Base-by-base conservation (phyloP, 106 monocot genomes). In the Dendrobium nobile region DNA sequence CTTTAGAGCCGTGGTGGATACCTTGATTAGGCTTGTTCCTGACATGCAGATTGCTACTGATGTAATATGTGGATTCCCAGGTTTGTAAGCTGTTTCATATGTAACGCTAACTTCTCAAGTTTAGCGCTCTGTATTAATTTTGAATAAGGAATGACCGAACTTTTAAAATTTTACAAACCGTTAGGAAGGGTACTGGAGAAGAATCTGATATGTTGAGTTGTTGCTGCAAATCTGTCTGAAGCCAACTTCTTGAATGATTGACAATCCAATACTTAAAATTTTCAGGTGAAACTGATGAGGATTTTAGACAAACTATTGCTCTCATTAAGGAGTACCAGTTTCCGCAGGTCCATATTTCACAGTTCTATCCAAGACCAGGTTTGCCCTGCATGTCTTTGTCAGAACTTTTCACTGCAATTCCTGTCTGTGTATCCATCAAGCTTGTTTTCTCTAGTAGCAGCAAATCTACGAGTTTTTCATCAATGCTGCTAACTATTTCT, bases 1-100 rank as follows among this genome's bases (percentile, higher is more conserved):
- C 27, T 99, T 99, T 79, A 95, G 87, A 82, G 91, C 84, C 73
- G 99, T 99, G 67, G 95, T 91, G 76, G 95, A 95, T 81, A 95
- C 95, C 24, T 80, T 95, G 68, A 86, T 28, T 81, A 85, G 87
- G 61, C 88, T 99, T 78, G 99, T 99, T 26, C 99, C 99, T 78
- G 95, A 88, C 75, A 99, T 95, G 95, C 95, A 95, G 82, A 91
- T 99, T 84, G 99, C 95, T 20, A 99, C 99, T 82, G 99, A 99
- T 80, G 85, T 99, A 83, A 99, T 99, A 54, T 99, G 95, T 85
- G 99, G 99, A 84, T 99, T 99, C 61, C 95, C 99, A 75, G 99
- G 99, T 95, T 77, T 58, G 67, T 65, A 58, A 72, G 47, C 76
- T 31, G 55, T 58, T 55, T 22, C 51, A 74, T 31, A 43, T 45